These are phyloP conservation scores for Cryptosporidium xiaoi DNA, from an alignment of 169 alveolate species.

Conservation along the genomic window DNA sequence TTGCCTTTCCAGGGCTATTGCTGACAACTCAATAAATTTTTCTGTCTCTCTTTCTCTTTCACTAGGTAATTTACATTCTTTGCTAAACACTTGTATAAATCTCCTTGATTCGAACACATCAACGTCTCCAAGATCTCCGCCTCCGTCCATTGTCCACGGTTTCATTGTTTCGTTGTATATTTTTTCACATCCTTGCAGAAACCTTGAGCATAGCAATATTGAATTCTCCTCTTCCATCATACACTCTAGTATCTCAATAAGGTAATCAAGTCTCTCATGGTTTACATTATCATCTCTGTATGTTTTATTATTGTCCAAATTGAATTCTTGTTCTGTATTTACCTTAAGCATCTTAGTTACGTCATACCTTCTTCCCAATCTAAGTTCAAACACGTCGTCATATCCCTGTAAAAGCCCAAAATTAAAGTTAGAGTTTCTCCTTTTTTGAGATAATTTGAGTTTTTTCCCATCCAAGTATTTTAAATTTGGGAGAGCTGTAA, in stretches of 20 bases:
- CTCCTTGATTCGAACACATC: conserved; percentile 67
- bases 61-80: conserved; percentile 13
- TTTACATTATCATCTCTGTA: conserved; percentile 15
- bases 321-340: background rate
- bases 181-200: conserved; percentile 54
- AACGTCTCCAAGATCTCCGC: conserved; percentile 61
- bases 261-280: conserved; percentile 40
- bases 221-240: conserved; percentile 58
- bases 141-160: conserved; percentile 65
- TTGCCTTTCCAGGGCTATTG: conserved; percentile 50
- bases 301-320: too few species aligned
- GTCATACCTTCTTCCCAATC: conserved; percentile 60
- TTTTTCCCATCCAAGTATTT: conserved; percentile 16
- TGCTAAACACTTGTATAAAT: conserved; percentile 37
- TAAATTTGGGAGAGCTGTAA: conserved; percentile 27
- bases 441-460: conserved; percentile 6
- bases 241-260: conserved; percentile 25
- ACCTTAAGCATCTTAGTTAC: conserved; percentile 17
- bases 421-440: conserved; percentile 25
- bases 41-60: conserved; percentile 72
- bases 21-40: conserved; percentile 37
- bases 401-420: conserved; percentile 19
- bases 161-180: conserved; percentile 67
- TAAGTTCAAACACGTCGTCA: conserved; percentile 58
- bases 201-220: conserved; percentile 28